A percentile compares a stretch with the other conserved stretches of the same genome.
Evolutionary conservation across 345 rosid species (phyloP).

Genomic region (Pelargonium nanum): DNA sequence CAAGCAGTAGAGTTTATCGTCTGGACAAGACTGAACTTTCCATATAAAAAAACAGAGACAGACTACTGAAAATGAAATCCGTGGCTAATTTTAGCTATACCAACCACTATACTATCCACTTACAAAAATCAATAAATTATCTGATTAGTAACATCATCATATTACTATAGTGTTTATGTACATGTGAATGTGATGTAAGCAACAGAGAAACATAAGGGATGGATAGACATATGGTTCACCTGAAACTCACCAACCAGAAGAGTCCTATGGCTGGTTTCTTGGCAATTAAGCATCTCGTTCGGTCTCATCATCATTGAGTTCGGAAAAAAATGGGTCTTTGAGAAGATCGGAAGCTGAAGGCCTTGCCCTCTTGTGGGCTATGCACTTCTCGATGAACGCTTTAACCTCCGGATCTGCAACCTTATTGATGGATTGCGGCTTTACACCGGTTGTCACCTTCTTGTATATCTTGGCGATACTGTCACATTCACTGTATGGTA

Average conservation of each 20-base stretch:
- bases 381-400: constrained; percentile 55
- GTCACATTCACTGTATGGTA: constrained; percentile 61
- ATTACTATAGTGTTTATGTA: too few species aligned
- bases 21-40: too few species aligned
- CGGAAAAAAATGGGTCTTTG: constrained; percentile 49
- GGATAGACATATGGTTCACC: too few species aligned
- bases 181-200: too few species aligned
- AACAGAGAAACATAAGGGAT: too few species aligned
- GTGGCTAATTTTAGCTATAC: too few species aligned
- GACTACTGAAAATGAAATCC: too few species aligned
- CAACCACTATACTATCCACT: too few species aligned
- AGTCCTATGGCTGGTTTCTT: background rate
- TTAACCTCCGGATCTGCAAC: constrained; percentile 43
- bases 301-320: constrained; percentile 24
- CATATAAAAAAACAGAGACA: too few species aligned
- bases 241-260: background rate
- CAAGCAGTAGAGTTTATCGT: too few species aligned
- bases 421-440: constrained; percentile 39
- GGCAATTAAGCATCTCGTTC: constrained; percentile 16
- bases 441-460: constrained; percentile 48
- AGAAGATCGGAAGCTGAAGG: constrained; percentile 62
- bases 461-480: constrained; percentile 59
- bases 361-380: constrained; percentile 45
- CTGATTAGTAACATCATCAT: too few species aligned
- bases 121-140: too few species aligned